Evolutionary conservation across 352 stramenopile genomes (phyloP).

Genomic region (Phytophthora megakarya): DNA sequence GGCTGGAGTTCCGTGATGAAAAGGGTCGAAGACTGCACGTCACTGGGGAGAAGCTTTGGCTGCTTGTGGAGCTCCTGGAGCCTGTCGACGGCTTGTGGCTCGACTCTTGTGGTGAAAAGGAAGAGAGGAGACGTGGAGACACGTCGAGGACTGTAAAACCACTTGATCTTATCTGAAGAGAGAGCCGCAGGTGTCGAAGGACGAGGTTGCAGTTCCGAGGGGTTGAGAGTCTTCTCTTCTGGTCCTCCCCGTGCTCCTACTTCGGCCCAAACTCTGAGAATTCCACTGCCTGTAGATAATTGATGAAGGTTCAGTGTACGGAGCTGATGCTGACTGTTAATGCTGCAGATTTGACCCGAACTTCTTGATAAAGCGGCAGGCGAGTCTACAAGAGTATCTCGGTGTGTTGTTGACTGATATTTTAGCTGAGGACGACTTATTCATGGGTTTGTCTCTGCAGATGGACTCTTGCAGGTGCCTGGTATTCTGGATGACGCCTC

Average conservation of each 20-base stretch:
- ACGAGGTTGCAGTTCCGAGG: slow-evolving; percentile 31
- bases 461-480: slow-evolving; percentile 63
- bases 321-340: slow-evolving; percentile 15
- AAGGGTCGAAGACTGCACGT: slow-evolving; percentile 7
- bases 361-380: slow-evolving; percentile 80
- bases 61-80: slow-evolving; percentile 37
- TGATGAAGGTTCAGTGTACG: neutral
- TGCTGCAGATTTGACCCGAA: slow-evolving; percentile 78
- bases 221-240: neutral
- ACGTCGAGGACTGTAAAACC: slow-evolving; percentile 80
- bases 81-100: slow-evolving; percentile 2
- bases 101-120: slow-evolving; percentile 40
- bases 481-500: slow-evolving; percentile 79
- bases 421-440: neutral
- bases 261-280: slow-evolving; percentile 41
- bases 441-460: slow-evolving; percentile 25
- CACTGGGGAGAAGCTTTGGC: slow-evolving; percentile 7
- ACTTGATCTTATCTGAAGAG: slow-evolving; percentile 88
- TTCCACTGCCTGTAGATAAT: slow-evolving; percentile 1
- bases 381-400: slow-evolving; percentile 75
- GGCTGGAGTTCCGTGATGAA: slow-evolving; percentile 51
- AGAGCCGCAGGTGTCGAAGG: slow-evolving; percentile 22
- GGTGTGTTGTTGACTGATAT: slow-evolving; percentile 33
- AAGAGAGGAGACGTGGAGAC: slow-evolving; percentile 50
- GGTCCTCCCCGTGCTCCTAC: slow-evolving; percentile 7